phyloP scores from a whole-genome alignment of 352 stramenopile species.

The Pythium apleroticum region DNA sequence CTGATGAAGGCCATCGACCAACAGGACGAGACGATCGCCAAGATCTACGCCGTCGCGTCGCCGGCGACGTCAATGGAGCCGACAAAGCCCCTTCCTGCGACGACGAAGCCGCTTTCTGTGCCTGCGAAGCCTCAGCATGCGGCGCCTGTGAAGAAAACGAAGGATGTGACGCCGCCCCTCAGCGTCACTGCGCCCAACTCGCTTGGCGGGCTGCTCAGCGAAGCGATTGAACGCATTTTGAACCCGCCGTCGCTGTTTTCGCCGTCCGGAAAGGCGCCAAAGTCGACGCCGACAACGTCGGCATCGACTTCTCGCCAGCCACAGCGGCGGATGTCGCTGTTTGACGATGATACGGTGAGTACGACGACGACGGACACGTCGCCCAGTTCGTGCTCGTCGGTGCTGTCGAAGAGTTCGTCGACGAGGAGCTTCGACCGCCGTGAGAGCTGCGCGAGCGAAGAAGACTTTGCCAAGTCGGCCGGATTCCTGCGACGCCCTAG shows the following conservation, averaged over 20 bases:
- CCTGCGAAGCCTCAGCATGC: neutral
- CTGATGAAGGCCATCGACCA: slow-evolving; percentile 64
- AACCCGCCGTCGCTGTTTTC: slow-evolving; percentile 25
- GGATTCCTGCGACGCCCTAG: slow-evolving; percentile 60
- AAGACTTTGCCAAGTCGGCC: slow-evolving; percentile 62
- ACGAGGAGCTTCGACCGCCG: slow-evolving; percentile 45
- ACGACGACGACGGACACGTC: slow-evolving; percentile 22
- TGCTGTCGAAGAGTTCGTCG: slow-evolving; percentile 32
- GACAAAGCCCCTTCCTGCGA: neutral
- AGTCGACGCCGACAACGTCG: neutral
- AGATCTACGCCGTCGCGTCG: slow-evolving; percentile 58
- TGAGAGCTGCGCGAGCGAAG: slow-evolving; percentile 54
- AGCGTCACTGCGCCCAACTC: neutral
- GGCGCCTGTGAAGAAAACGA: slow-evolving; percentile 8
- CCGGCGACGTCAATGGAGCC: slow-evolving; percentile 14
- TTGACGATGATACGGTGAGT: slow-evolving; percentile 25
- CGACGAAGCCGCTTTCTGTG: neutral
- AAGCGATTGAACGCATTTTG: slow-evolving; percentile 50
- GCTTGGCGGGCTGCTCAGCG: slow-evolving; percentile 32
- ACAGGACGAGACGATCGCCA: slow-evolving; percentile 76
- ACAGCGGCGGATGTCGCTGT: slow-evolving; percentile 19
- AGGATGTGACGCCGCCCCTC: neutral
- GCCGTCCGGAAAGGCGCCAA: neutral
- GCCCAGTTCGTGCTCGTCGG: slow-evolving; percentile 30
- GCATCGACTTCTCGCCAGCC: slow-evolving; percentile 12